Evolutionary conservation across 2,329 filamentous ascomycete genomes (phyloP), one percentile per base, ranked within the genome.

Genomic region (Claviceps africana): DNA sequence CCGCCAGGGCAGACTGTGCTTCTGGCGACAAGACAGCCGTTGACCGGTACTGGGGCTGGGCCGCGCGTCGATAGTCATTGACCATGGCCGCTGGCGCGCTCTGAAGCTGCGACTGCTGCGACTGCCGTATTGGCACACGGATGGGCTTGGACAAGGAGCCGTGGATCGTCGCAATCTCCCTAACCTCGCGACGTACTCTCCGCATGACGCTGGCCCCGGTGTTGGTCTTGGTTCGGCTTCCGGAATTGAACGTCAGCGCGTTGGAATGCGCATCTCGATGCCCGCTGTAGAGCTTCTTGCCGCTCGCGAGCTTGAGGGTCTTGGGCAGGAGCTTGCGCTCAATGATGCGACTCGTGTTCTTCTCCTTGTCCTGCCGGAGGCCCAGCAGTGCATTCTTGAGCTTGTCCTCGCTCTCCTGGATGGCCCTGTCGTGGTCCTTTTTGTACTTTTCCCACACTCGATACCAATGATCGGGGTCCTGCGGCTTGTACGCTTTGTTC

Each of bases 361-460:
- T 72, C 37, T 76, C 73, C 57, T 79, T 79, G 55, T 79, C 70
- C 53, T 78, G 70, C 59, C 76, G 74, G 55, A 85, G 72, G 15
- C 74, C 77, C 15, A 75, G 73, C 46, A 85, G 69, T 43, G 77
- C 75, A 47, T 72, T 72, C 59, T 72, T 77, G 52, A 88, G 70
- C 51, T 72, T 72, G 54, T 73, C 75, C 53, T 79, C 75, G 57
- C 83, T 82, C 55, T 77, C 77, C 48, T 78, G 72, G 8, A 84
- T 73, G 50, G 78, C 73, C 50, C 74, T 69, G 35, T 78, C 71
- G 39, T 81, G 76, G 56, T 83, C 72, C 43, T 71, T 72, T 57
- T 79, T 75, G 62, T 90, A 83, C 56, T 81, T 80, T 57, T 76
- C 72, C 69, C 94, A 96, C 15, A 94, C 75, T 52, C 84, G 81